These are phyloP conservation scores for Bipolaris zeicola DNA, from an alignment of 2,329 filamentous ascomycete species.

Conservation along the genomic window DNA sequence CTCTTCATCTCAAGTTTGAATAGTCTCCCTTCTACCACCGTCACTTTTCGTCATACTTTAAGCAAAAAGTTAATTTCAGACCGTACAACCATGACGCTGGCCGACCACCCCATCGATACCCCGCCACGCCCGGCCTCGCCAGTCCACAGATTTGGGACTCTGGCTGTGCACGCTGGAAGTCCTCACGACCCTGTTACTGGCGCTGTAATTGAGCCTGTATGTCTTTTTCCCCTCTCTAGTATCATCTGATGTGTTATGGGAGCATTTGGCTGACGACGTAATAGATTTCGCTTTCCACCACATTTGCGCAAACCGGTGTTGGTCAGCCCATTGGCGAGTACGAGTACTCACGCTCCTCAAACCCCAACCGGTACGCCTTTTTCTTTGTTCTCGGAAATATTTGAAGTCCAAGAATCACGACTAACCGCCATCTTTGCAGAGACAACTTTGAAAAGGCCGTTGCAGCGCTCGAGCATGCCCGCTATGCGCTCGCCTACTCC, in stretches of 20 bases:
- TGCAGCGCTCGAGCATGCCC: constrained; percentile 89
- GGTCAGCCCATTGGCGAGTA: constrained; percentile 86
- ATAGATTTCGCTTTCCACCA: constrained; percentile 91
- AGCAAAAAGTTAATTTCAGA: not conserved
- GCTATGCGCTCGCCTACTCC: constrained; percentile 90
- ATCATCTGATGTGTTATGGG: constrained; percentile 11
- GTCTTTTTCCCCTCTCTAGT: constrained; percentile 21
- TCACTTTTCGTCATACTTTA: not conserved
- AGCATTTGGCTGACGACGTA: not conserved
- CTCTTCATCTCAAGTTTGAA: not conserved
- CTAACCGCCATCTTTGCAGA: constrained; percentile 49
- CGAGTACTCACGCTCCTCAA: constrained; percentile 92
- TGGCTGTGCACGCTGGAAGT: constrained; percentile 91
- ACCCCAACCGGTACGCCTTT: constrained; percentile 74
- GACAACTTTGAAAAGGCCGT: constrained; percentile 92
- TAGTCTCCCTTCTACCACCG: not conserved
- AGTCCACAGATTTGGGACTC: constrained; percentile 82
- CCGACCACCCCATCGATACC: constrained; percentile 68
- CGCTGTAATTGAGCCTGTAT: constrained; percentile 85
- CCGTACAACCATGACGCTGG: constrained; percentile 43
- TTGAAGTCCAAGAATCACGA: not conserved
- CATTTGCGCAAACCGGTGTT: constrained; percentile 88
- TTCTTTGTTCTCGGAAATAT: not conserved
- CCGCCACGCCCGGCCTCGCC: constrained; percentile 75
- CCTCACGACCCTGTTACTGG: constrained; percentile 90